phyloP scores from a whole-genome alignment of 768 basidiomycete species.

The Crassisporium funariophilum region DNA sequence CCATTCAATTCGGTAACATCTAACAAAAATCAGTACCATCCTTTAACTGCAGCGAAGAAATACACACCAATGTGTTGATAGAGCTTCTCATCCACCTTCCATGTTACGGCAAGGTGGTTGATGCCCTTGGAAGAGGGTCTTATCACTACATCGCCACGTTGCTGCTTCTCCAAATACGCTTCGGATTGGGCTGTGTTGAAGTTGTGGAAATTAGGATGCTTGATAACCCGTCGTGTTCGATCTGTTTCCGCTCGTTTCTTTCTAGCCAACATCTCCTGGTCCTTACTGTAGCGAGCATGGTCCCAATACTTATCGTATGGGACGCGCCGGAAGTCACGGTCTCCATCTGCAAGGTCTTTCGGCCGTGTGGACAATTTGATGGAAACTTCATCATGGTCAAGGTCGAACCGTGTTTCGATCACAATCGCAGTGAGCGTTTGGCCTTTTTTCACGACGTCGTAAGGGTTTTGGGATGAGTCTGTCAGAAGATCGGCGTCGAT shows the following conservation, averaged over 20 bases:
- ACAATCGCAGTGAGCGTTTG: constrained; percentile 83
- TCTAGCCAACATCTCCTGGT: constrained; percentile 70
- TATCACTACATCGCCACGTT: constrained; percentile 95
- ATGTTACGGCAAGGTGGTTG: constrained; percentile 94
- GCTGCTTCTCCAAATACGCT: constrained; percentile 83
- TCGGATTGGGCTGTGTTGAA: constrained; percentile 91
- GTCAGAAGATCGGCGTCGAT: constrained; percentile 64
- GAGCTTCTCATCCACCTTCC: constrained; percentile 96
- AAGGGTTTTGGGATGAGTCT: constrained; percentile 44
- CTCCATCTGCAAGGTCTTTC: constrained; percentile 61
- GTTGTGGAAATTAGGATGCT: constrained; percentile 98
- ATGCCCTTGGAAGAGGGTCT: constrained; percentile 93
- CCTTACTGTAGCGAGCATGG: constrained; percentile 59
- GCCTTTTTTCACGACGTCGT: constrained; percentile 67
- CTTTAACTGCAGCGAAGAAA: neutral
- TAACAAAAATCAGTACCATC: constrained; percentile 27
- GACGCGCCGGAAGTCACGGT: constrained; percentile 61
- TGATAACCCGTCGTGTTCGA: constrained; percentile 81
- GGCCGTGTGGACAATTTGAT: constrained; percentile 77
- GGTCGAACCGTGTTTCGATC: constrained; percentile 65
- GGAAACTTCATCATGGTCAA: constrained; percentile 60
- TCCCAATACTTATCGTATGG: constrained; percentile 68
- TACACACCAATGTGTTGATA: constrained; percentile 93
- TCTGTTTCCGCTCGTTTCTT: constrained; percentile 87
- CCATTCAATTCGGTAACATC: constrained; percentile 84